These are phyloP conservation scores for Coccomyxa subellipsoidea DNA, from an alignment of 163 green algal species.

Conservation along the genomic window DNA sequence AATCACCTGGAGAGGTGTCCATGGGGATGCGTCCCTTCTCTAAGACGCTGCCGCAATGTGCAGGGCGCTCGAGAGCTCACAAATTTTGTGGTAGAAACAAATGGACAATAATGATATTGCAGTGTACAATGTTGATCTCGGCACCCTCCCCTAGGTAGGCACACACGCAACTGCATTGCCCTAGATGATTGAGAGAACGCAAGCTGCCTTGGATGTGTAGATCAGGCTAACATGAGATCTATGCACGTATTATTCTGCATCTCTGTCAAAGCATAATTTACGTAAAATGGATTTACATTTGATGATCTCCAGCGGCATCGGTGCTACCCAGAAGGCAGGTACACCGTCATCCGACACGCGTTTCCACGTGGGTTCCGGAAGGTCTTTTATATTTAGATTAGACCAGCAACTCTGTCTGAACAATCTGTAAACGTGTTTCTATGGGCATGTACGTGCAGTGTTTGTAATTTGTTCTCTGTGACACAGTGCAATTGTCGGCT, in stretches of 20 bases:
- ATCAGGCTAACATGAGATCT: background rate
- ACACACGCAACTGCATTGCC: background rate
- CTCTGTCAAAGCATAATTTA: too few relatives aligned
- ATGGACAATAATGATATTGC: background rate
- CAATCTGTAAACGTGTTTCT: too few relatives aligned
- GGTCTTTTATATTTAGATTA: too few relatives aligned
- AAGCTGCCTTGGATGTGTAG: background rate
- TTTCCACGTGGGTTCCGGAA: too few relatives aligned
- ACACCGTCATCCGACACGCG: background rate
- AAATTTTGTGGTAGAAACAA: background rate
- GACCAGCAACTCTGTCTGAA: too few relatives aligned
- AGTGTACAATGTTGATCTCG: background rate
- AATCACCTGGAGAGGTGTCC: background rate
- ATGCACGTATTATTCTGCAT: too few relatives aligned
- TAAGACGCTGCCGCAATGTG: background rate
- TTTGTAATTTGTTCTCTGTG: too few relatives aligned
- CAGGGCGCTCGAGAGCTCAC: background rate
- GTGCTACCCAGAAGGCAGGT: background rate
- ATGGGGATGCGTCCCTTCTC: background rate
- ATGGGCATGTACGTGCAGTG: too few relatives aligned
- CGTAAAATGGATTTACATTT: background rate
- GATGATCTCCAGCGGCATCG: background rate
- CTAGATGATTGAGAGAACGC: background rate
- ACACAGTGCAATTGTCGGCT: background rate
- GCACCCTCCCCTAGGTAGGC: background rate